phyloP scores from a whole-genome alignment of 805 yeast genomes.

The Komagataella pastoris region DNA sequence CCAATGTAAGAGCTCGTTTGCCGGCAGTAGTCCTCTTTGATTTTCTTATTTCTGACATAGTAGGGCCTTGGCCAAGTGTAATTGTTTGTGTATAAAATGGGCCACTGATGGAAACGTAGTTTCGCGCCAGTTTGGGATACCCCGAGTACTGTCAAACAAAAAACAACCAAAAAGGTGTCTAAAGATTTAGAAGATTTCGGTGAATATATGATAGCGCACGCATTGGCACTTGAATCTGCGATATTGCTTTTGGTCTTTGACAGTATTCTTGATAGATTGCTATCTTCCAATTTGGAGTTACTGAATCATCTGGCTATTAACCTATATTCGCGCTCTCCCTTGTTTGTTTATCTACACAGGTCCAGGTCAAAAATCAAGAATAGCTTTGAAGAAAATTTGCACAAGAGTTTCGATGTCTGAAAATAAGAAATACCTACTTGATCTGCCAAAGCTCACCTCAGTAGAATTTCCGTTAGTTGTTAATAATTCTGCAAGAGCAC shows the following conservation, averaged over 20 bases:
- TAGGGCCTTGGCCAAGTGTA: neutral
- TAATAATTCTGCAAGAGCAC: slow-evolving; percentile 45
- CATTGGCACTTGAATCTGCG: no score
- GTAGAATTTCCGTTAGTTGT: slow-evolving; percentile 74
- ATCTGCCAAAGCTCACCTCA: slow-evolving; percentile 60
- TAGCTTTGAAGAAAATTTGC: neutral
- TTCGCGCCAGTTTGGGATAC: neutral
- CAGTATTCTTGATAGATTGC: neutral
- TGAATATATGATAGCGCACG: neutral
- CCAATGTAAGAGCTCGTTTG: neutral
- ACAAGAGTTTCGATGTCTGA: neutral
- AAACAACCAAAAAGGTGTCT: neutral
- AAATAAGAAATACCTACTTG: slow-evolving; percentile 40
- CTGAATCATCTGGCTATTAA: neutral
- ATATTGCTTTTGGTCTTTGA: neutral
- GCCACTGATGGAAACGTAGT: neutral
- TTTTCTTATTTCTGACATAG: slow-evolving; percentile 1
- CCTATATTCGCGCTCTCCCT: neutral
- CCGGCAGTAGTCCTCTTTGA: slow-evolving; percentile 3
- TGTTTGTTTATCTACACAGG: neutral
- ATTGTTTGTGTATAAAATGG: neutral
- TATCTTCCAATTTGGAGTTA: neutral
- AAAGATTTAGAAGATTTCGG: neutral
- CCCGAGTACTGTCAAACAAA: neutral
- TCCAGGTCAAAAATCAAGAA: neutral